Percentiles rank a stretch among this genome's conserved stretches.
These are phyloP conservation scores for Arxiozyma heterogenica DNA, from an alignment of 1,139 yeast genomes.

Conservation along the genomic window DNA sequence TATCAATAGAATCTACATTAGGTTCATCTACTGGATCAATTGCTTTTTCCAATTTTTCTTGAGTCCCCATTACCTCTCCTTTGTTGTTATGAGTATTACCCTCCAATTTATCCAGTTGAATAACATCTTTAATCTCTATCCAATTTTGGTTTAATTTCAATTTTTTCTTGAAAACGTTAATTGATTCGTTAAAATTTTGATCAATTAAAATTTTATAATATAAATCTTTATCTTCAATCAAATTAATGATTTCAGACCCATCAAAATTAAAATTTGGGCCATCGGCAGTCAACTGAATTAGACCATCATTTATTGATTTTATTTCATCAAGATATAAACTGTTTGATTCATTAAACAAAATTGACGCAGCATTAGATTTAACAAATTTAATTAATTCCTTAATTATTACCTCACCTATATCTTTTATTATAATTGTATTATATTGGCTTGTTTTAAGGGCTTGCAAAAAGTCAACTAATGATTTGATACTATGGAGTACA, in stretches of 20 bases:
- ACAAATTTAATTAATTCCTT: slow-evolving; percentile 20
- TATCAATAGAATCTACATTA: neutral
- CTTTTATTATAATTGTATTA: slow-evolving; percentile 5
- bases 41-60: neutral
- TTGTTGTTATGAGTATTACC: slow-evolving; percentile 4
- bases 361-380: slow-evolving; percentile 16
- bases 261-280: slow-evolving; percentile 18
- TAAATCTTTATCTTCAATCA: slow-evolving; percentile 19
- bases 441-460: slow-evolving; percentile 4
- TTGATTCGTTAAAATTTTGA: slow-evolving; percentile 15
- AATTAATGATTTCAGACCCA: slow-evolving; percentile 12
- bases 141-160: slow-evolving; percentile 7
- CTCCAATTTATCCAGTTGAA: neutral
- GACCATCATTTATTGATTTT: slow-evolving; percentile 8
- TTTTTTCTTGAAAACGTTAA: slow-evolving; percentile 13
- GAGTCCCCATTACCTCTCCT: neutral
- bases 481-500: slow-evolving; percentile 11
- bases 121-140: neutral
- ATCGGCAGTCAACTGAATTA: slow-evolving; percentile 11
- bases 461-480: slow-evolving; percentile 14
- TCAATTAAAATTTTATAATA: slow-evolving; percentile 22
- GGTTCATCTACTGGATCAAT: slow-evolving; percentile 1
- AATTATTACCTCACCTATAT: slow-evolving; percentile 15
- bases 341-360: slow-evolving; percentile 13
- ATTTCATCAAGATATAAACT: slow-evolving; percentile 8